These are phyloP conservation scores for Myxozyma monticola DNA, from an alignment of 805 yeast species.

Conservation along the genomic window DNA sequence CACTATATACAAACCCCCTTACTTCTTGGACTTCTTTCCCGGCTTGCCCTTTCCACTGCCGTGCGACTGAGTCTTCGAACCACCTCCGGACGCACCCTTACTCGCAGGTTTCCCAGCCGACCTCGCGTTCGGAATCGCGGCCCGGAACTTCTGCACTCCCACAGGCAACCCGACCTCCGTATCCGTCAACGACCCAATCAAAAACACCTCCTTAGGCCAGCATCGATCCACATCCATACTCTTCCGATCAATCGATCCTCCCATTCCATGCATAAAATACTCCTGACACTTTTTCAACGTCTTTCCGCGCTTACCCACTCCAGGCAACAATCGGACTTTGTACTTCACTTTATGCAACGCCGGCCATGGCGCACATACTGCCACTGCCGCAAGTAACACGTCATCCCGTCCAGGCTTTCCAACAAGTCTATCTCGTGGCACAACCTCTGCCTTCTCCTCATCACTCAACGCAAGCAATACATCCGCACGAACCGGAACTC, in stretches of 20 bases:
- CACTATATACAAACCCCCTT: background rate
- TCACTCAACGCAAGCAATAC: slow-evolving; percentile 29
- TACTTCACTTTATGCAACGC: slow-evolving; percentile 72
- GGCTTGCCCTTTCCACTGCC: background rate
- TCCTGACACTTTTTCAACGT: slow-evolving; percentile 68
- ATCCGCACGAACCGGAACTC: slow-evolving; percentile 24
- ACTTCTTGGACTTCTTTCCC: background rate
- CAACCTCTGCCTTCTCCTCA: slow-evolving; percentile 41
- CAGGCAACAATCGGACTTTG: slow-evolving; percentile 80
- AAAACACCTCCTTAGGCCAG: slow-evolving; percentile 69
- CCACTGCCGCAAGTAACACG: slow-evolving; percentile 61
- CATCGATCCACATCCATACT: slow-evolving; percentile 55
- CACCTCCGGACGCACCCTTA: no score
- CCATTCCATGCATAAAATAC: slow-evolving; percentile 53
- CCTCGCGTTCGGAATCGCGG: slow-evolving; percentile 22
- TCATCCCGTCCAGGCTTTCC: slow-evolving; percentile 46
- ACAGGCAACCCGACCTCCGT: slow-evolving; percentile 66
- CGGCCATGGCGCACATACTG: slow-evolving; percentile 92
- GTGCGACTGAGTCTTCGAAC: background rate
- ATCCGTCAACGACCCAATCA: slow-evolving; percentile 57
- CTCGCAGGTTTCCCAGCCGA: slow-evolving; percentile 1
- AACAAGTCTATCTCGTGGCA: slow-evolving; percentile 46
- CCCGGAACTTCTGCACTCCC: slow-evolving; percentile 63
- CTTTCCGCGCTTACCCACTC: slow-evolving; percentile 81
- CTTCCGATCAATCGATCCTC: slow-evolving; percentile 39